Evolutionary conservation across 2,329 filamentous ascomycete genomes (phyloP), one percentile per base, ranked within the genome.

Genomic region (Diaporthe australafricana): DNA sequence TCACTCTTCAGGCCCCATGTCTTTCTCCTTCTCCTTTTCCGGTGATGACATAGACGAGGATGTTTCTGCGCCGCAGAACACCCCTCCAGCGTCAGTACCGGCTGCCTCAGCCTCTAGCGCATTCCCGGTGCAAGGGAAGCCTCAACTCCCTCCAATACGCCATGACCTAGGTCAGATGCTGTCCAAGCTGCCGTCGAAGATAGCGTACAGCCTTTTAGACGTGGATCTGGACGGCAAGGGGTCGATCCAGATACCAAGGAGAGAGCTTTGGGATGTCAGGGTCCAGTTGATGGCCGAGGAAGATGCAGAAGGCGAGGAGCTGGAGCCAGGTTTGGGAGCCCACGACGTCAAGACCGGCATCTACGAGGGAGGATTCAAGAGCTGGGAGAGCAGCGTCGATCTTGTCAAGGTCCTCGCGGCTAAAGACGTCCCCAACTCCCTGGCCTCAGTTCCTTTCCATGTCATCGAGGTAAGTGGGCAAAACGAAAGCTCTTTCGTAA

Each of bases 281-380:
- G 87, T 95, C 47, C 94, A 96, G 83, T 84, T 96, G 72, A 95
- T 96, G 91, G 92, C 93, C 30, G 90, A 92, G 79, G 90, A 90
- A 48, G 89, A 88, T 50, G 84, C 83, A 72, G 78, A 81, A 55
- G 78, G 74, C 20, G 74, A 75, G 25, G 84, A 87, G 68, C 78
- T 82, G 8, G 81, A 82, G 30, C 79, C 87, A 32, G 87, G 88
- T 1, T 84, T 94, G 45, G 91, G 90, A 48, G 86, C 88, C 74
- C 90, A 93, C 74, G 94, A 96, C 81, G 91, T 96, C 75, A 92
- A 91, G 80, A 93, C 93, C 70, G 93, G 93, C 66, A 89, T 96
- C 72, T 96, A 96, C 81, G 94, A 96, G 82, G 94, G 94, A 70
- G 94, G 94, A 30, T 95, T 96, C 84, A 96, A 96, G 84, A 95